Conservation (phyloP, 1,139 yeast genomes). For the Yamadazyma sp. region DNA sequence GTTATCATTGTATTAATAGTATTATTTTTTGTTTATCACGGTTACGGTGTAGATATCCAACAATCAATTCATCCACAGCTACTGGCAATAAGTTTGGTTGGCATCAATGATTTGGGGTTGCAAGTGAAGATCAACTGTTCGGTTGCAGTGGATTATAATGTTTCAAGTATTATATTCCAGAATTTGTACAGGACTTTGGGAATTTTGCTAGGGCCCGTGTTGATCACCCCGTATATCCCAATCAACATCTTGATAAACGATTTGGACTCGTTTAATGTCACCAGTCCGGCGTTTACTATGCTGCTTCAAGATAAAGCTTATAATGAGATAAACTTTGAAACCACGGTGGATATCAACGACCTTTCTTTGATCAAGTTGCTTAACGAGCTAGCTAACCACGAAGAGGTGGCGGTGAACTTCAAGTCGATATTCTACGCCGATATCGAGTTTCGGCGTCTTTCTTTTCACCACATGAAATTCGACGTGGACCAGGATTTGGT, state of each 20-base stretch:
- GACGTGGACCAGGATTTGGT: conserved; percentile 15
- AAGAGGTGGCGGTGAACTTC: conserved; percentile 12
- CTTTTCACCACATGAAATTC: conserved; percentile 9
- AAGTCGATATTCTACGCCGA: conserved; percentile 12
- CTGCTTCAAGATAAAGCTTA: conserved; percentile 10
- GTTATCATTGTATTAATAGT: conserved; percentile 16
- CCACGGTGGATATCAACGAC: conserved; percentile 14
- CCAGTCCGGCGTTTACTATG: conserved; percentile 11
- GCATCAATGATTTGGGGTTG: conserved; percentile 24
- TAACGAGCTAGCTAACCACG: conserved; percentile 14
- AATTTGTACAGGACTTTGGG: conserved; percentile 19
- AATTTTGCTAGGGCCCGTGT: conserved; percentile 9
- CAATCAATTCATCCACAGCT: conserved; percentile 22
- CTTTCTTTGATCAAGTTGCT: conserved; percentile 13
- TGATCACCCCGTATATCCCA: conserved; percentile 13
- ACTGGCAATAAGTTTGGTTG: conserved; percentile 19
- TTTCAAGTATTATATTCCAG: conserved; percentile 22
- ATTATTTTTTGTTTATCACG: conserved; percentile 19
- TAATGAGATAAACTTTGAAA: conserved; percentile 13
- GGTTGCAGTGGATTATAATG: conserved; percentile 25
- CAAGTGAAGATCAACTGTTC: conserved; percentile 26
- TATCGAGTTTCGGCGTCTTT: conserved; percentile 9
- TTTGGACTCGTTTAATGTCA: conserved; percentile 15
- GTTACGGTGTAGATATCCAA: conserved; percentile 19
- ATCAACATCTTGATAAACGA: conserved; percentile 12